Base-by-base conservation (phyloP, 2,329 filamentous ascomycete species). In the Parastagonospora nodorum region DNA sequence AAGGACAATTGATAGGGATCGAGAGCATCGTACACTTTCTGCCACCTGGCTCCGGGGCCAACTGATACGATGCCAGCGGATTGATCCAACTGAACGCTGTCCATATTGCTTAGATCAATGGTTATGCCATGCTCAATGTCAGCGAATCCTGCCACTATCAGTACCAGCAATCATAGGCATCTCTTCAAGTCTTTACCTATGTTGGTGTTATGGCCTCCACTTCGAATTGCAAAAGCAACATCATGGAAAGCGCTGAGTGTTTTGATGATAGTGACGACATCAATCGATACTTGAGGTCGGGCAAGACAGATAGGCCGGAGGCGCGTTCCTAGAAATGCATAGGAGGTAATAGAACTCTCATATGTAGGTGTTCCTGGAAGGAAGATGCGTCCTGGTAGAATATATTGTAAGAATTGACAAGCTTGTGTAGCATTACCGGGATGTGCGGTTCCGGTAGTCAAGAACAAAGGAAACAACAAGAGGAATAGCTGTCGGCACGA, bases 1-100 rank as follows among this genome's bases (percentile, higher is more conserved):
- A 53, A 36, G n/a, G 53, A 41, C 19, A 24, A 24, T 5, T 24
- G 19, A 5, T 24, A 24, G 2, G 42, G 33, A 28, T 56, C 49
- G 5, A 57, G 38, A 12, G 32, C 40, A 27, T 48, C 30, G 15
- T 53, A 57, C 11, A 57, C 50, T 11, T 31, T n/a, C 14, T 47
- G 39, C 53, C 53, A 53, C 10, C 32, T 39, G 2, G 49, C 50
- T 14, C 53, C 53, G 5, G 46, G 8, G 5, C 53, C 50, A 12
- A 57, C 46, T 11, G 43, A 37, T 1, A 53, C 47, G 10, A 45
- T 33, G 2, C 28, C 39, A 3, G 29, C 8, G 8, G 32, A 11
- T n/a, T 5, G 32, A 11, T 35, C 2, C 12, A 35, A 5, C 8
- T 7, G 12, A 7, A 35, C 7, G 7, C 6, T 12, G 12, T 35